Conservation (phyloP, 208 protist species). For the Histomonas meleagridis region DNA sequence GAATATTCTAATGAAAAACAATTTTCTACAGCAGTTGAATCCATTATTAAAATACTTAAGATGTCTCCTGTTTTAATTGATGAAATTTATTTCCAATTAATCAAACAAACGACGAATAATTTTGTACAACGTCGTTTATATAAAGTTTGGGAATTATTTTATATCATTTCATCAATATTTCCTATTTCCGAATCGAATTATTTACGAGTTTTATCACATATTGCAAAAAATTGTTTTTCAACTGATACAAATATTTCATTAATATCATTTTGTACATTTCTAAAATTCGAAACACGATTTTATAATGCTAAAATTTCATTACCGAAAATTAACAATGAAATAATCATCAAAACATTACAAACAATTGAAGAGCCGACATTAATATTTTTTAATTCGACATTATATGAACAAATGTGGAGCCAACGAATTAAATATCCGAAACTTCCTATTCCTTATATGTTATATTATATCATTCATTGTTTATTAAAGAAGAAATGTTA, state of each 20-base stretch:
- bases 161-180: not conserved
- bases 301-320: not conserved
- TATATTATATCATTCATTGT: no score
- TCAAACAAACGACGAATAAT: conserved; percentile 10
- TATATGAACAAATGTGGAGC: not conserved
- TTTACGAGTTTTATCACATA: not conserved
- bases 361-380: no score
- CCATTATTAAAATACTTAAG: no score
- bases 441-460: no score
- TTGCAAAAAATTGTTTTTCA: not conserved
- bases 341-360: not conserved
- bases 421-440: not conserved
- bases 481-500: no score
- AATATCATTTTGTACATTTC: not conserved
- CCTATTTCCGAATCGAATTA: not conserved
- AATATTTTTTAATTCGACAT: not conserved
- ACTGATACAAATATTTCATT: not conserved
- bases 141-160: not conserved
- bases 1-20: no score
- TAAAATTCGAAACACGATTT: not conserved
- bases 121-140: not conserved
- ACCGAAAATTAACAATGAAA: no score
- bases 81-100: not conserved
- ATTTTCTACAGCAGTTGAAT: no score
- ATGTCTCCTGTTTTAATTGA: not conserved